phyloP scores from a whole-genome alignment of 441 rosid genomes.

The Raphanus hybrid region DNA sequence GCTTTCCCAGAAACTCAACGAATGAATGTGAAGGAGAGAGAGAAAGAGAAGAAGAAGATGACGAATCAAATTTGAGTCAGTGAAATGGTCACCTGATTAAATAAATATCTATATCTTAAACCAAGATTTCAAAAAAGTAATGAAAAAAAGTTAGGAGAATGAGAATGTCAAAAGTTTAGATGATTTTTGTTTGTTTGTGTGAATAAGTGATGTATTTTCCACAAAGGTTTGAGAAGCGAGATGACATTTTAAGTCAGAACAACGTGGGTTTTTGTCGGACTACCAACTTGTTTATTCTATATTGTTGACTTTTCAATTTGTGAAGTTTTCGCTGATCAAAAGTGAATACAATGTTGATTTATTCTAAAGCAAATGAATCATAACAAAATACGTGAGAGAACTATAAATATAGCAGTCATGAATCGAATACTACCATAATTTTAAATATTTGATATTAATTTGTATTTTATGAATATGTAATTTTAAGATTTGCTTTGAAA shows the following conservation, averaged over 20 bases:
- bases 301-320: slow-evolving; percentile 39
- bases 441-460: no score
- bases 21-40: slow-evolving; percentile 19
- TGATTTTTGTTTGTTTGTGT: slow-evolving; percentile 5
- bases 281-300: slow-evolving; percentile 21
- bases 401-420: no score
- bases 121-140: background rate
- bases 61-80: slow-evolving; percentile 34
- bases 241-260: slow-evolving; percentile 37
- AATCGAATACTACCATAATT: no score
- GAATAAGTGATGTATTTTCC: slow-evolving; percentile 26
- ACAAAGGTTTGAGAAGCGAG: slow-evolving; percentile 20
- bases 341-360: no score
- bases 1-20: slow-evolving; percentile 24
- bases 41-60: background rate
- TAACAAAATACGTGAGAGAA: no score
- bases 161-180: slow-evolving; percentile 27
- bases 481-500: no score
- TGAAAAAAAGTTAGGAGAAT: background rate
- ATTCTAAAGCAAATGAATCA: no score
- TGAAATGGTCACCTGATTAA: slow-evolving; percentile 13
- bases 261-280: slow-evolving; percentile 39
- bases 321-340: background rate
- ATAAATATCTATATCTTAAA: background rate
- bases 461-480: no score